Base-by-base conservation (phyloP, 2,329 filamentous ascomycete genomes). In the Sclerotinia trifoliorum region DNA sequence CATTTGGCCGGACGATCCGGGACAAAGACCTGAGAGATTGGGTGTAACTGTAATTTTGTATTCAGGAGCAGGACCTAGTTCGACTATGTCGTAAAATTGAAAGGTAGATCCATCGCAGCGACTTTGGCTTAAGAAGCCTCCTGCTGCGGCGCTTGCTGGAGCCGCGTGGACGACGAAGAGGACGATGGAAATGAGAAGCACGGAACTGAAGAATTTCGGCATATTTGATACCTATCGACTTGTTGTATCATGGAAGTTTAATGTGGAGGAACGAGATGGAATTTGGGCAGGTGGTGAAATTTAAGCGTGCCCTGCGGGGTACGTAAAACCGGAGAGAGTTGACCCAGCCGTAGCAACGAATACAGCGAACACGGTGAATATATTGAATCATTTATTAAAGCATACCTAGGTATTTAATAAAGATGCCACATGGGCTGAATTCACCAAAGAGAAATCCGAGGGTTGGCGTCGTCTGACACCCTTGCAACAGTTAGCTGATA, bases 401-500 rank as follows among this genome's bases (percentile, higher is more conserved):
- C 35, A 58, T 17, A 29, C 3, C 29, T 29, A 29, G 29, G 29
- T 29, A 58, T 26, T 58, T 44, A 42, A 58, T 58, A 44, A 58
- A 42, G 21, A 26, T 58, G 55, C 11, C 55, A 19, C 55, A 57
- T 58, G 35, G 55, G 55, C 55, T 58, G 55, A 58, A 58, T 15
- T 58, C 32, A 39, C 3, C 54, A 56, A 35, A 29, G 13, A 55
- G 46, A 26, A 46, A 51, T 52, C 32, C 32, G 46, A 42, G 35
- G 46, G 46, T 42, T 51, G 46, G 60, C 60, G 60, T 63, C 60
- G 60, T 63, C 60, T 63, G 60, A 63, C 60, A 63, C 8, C 46
- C 60, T 13, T 24, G 60, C 19, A 13, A 51, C 26, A 13, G 42
- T 62, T 58, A 48, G 60, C 60, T 63, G 60, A 63, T 62, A 51